Percentiles rank a stretch among this genome's conserved stretches.
These are phyloP conservation scores for Alternaria brassicicola DNA, from an alignment of 2,329 filamentous ascomycete species.

Conservation along the genomic window DNA sequence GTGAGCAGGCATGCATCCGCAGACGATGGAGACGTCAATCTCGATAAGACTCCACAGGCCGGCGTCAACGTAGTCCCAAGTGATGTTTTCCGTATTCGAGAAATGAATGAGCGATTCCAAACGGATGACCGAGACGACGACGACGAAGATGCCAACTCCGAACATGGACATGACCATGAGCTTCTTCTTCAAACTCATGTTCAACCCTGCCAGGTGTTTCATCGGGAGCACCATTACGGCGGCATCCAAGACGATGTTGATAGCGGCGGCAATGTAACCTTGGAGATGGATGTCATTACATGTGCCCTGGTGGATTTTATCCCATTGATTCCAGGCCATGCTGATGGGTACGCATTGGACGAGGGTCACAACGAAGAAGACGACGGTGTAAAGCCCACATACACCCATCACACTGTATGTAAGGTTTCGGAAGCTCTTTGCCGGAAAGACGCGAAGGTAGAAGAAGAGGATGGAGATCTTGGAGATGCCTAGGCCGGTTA, in stretches of 20 bases:
- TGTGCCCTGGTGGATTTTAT: conserved; percentile 28
- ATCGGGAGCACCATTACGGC: conserved; percentile 42
- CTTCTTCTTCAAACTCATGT: conserved; percentile 44
- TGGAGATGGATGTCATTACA: conserved; percentile 46
- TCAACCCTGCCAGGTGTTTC: conserved; percentile 36
- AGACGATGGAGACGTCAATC: conserved; percentile 41
- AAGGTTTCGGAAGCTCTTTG: conserved; percentile 30
- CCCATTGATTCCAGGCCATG: conserved; percentile 55
- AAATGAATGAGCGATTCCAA: conserved; percentile 51
- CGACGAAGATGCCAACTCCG: conserved; percentile 48
- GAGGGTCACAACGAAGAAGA: conserved; percentile 57
- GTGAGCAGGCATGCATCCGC: conserved; percentile 51
- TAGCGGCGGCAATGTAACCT: conserved; percentile 37
- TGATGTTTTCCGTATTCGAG: conserved; percentile 49
- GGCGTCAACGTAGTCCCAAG: conserved; percentile 49
- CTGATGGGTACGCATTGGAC: conserved; percentile 59
- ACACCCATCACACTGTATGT: conserved; percentile 37
- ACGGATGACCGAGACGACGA: conserved; percentile 51
- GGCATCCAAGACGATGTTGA: conserved; percentile 42
- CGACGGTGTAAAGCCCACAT: conserved; percentile 36
- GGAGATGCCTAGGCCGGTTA: conserved; percentile 33
- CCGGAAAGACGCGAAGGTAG: conserved; percentile 44
- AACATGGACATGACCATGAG: conserved; percentile 47
- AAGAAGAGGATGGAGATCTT: conserved; percentile 48
- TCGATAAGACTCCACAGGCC: conserved; percentile 52